Evolutionary conservation across 2,329 filamentous ascomycete genomes (phyloP).

Genomic region (Neoscytalidium dimidiatum): DNA sequence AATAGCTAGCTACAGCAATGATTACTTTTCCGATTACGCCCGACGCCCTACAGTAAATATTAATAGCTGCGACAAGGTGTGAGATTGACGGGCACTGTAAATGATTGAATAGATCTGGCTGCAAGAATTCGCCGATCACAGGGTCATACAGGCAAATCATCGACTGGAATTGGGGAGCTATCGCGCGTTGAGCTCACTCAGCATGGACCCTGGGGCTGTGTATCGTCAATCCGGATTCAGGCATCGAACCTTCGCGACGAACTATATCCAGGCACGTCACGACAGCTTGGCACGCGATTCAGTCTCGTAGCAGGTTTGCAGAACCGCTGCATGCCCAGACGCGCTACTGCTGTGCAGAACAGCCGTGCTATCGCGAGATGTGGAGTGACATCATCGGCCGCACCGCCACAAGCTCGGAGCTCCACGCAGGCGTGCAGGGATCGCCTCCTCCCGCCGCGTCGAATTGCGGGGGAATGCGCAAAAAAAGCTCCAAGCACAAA

Average conservation of each 20-base stretch:
- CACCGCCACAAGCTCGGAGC: not conserved
- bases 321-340: constrained; percentile 3
- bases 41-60: not conserved
- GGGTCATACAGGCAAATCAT: no score
- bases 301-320: not conserved
- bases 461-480: constrained; percentile 1
- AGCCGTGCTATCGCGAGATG: not conserved
- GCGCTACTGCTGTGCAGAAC: not conserved
- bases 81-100: no score
- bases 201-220: not conserved
- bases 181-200: not conserved
- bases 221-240: not conserved
- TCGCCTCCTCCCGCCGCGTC: not conserved
- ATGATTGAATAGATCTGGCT: no score
- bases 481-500: not conserved
- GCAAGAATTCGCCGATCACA: no score
- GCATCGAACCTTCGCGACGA: not conserved
- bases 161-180: not conserved
- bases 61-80: no score
- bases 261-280: not conserved
- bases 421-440: constrained; percentile 3
- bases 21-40: not conserved
- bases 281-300: not conserved
- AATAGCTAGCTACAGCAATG: not conserved
- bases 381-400: constrained; percentile 5